Evolutionary conservation across 1,139 yeast species (phyloP), one percentile per base, ranked within the genome.

Genomic region (Spathaspora jeffriesii): DNA sequence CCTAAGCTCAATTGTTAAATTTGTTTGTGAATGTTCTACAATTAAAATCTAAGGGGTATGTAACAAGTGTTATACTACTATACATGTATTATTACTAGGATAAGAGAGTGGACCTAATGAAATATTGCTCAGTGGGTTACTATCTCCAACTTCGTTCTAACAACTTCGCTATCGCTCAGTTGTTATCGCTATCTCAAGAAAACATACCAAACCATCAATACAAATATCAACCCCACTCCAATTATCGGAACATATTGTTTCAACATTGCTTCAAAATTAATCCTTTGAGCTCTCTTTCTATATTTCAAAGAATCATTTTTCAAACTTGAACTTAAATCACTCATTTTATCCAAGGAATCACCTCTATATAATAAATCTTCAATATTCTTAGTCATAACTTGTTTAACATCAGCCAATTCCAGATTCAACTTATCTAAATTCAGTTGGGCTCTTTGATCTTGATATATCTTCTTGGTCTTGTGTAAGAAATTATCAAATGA

Each of bases 321-420:
- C 64, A 93, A 78, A 44, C 85, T 80, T 18, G 87, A 82, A 30
- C 96, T 88, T 62, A 93, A 76, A 63, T 93, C 97, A 53, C 91
- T 84, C 96, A 93, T 89, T 54, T 82, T 85, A 66, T 93, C 98
- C 57, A 93, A 78, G 13, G 93, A 86, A 62, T 93, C 98, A 11
- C 99, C 99, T 61, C 99, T 79, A 67, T 93, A 92, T 42, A 93
- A 76, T 58, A 93, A 73, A 65, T 93, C 99, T 64, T 93, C 98
- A 49, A 93, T 93, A 65, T 93, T 93, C 60, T 92, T 92, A 49
- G 96, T 90, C 96, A 93, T 89, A 50, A 93, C 96, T 57, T 88
- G 84, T 57, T 93, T 91, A 43, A 95, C 99, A 59, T 95, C 99
- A 45, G 88, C 91, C 56, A 93, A 75, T 59, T 95, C 99, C 45